Evolutionary conservation across 164 flowering plant genomes (phyloP).

Genomic region (Euptelea pleiosperma): DNA sequence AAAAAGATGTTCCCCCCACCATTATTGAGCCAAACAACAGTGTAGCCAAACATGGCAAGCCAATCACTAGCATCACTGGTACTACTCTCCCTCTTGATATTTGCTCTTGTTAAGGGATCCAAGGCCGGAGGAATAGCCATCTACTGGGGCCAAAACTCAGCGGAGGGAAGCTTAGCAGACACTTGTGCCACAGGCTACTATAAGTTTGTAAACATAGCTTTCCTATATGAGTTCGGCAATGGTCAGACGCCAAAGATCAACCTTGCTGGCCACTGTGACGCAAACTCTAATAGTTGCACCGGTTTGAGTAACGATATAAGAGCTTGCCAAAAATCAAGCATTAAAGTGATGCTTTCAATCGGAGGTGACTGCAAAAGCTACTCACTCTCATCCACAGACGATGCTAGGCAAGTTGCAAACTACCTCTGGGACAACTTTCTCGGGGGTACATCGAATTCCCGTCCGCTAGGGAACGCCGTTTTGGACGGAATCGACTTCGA

Average conservation of each 20-base stretch:
- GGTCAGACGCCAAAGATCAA: slow-evolving; percentile 11
- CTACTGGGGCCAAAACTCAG: slow-evolving; percentile 25
- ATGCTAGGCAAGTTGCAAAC: slow-evolving; percentile 17
- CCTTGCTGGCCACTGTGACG: slow-evolving; percentile 25
- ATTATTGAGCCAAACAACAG: no score
- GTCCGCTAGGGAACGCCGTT: slow-evolving; percentile 24
- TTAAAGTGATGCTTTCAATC: slow-evolving; percentile 24
- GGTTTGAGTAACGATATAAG: slow-evolving; percentile 8
- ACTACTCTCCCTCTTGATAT: background rate
- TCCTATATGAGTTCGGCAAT: slow-evolving; percentile 19
- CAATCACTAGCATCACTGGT: no score
- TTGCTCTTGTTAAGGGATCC: background rate
- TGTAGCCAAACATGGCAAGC: no score
- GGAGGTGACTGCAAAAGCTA: slow-evolving; percentile 26
- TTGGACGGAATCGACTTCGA: slow-evolving; percentile 33
- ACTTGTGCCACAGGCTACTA: slow-evolving; percentile 22
- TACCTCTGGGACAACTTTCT: slow-evolving; percentile 36
- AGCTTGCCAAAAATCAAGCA: slow-evolving; percentile 16
- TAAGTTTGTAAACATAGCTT: slow-evolving; percentile 17
- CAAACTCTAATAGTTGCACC: slow-evolving; percentile 5
- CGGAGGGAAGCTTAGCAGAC: slow-evolving; percentile 15
- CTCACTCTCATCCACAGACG: slow-evolving; percentile 23
- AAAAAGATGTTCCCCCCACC: no score
- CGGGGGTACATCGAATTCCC: slow-evolving; percentile 17
- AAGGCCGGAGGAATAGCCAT: slow-evolving; percentile 10